phyloP scores from a whole-genome alignment of 1,284 basidiomycete genomes.

The Schizopora paradoxa region DNA sequence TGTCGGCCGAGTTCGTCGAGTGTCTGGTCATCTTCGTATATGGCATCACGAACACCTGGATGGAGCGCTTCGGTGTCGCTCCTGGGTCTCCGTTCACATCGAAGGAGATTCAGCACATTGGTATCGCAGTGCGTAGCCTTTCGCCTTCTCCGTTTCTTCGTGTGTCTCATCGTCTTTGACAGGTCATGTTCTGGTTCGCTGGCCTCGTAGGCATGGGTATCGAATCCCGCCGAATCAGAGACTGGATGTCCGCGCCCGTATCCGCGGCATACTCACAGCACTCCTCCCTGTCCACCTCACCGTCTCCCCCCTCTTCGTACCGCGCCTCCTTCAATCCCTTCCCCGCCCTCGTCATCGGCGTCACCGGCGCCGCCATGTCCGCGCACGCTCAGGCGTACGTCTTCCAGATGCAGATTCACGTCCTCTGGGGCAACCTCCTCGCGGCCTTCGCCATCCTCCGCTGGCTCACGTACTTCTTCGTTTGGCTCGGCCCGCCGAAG shows the following conservation, averaged over 20 bases:
- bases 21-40: conserved; percentile 85
- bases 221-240: conserved; percentile 70
- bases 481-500: conserved; percentile 76
- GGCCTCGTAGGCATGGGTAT: conserved; percentile 88
- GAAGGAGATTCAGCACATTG: conserved; percentile 93
- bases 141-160: background rate
- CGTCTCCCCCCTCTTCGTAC: conserved; percentile 50
- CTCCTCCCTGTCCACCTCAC: background rate
- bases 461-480: conserved; percentile 89
- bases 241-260: conserved; percentile 60
- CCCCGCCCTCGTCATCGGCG: conserved; percentile 88
- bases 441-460: conserved; percentile 73
- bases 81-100: conserved; percentile 84
- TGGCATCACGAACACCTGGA: conserved; percentile 91
- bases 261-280: conserved; percentile 29
- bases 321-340: conserved; percentile 88
- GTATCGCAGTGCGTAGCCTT: conserved; percentile 70
- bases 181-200: conserved; percentile 93
- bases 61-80: conserved; percentile 87
- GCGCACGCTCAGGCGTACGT: conserved; percentile 88
- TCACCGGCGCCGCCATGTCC: conserved; percentile 95
- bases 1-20: conserved; percentile 86
- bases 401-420: conserved; percentile 88
- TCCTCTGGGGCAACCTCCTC: conserved; percentile 91
- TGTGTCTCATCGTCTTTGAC: conserved; percentile 7